These are phyloP conservation scores for Xylaria sp. DNA, from an alignment of 2,329 filamentous ascomycete genomes.

Conservation along the genomic window DNA sequence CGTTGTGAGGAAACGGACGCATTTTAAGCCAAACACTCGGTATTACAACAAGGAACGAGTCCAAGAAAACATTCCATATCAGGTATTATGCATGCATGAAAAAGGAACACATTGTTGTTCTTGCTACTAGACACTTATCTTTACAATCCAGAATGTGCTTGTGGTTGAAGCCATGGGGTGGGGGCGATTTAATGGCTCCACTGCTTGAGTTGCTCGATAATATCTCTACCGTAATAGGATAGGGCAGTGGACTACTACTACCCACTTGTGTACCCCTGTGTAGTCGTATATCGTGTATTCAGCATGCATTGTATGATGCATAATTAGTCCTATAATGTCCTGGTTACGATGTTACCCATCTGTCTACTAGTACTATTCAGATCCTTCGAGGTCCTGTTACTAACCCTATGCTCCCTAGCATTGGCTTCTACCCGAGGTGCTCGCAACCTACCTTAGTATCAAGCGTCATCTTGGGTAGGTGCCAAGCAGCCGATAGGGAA, in stretches of 20 bases:
- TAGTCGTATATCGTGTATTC: background rate
- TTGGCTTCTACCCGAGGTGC: background rate
- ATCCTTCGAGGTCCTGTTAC: background rate
- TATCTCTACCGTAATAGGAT: background rate
- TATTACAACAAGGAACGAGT: constrained; percentile 15
- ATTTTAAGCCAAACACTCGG: constrained; percentile 3
- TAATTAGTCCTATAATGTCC: background rate
- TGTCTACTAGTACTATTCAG: background rate
- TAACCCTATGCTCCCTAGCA: background rate
- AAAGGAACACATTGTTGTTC: constrained; percentile 21
- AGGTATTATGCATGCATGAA: constrained; percentile 28
- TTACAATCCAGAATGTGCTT: background rate
- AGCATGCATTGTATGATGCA: background rate
- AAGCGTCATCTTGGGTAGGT: background rate
- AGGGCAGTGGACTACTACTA: background rate
- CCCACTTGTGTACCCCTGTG: too few species aligned
- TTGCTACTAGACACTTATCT: background rate
- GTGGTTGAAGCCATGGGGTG: background rate
- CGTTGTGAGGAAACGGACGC: background rate
- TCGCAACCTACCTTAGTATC: too few species aligned
- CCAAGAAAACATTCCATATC: constrained; percentile 22
- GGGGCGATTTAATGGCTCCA: background rate
- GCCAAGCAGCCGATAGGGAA: background rate
- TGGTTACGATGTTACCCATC: background rate
- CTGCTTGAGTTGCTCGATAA: too few species aligned